phyloP scores from a whole-genome alignment of 2,329 filamentous ascomycete genomes.

The Talaromyces sp. region DNA sequence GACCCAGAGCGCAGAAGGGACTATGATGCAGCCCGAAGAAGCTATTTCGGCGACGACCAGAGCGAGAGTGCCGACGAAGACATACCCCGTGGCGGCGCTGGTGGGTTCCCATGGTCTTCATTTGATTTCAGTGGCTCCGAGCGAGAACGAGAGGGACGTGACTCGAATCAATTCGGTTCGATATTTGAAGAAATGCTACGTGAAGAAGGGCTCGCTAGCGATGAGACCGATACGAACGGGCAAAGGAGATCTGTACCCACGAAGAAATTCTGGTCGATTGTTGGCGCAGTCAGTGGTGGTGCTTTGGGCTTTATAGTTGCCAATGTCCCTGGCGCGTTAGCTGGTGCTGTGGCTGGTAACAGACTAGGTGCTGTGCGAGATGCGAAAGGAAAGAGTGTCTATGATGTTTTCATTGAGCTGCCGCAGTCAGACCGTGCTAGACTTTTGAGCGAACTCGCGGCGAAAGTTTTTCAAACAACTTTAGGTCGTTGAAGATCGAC shows the following conservation, averaged over 20 bases:
- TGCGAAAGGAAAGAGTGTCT: slow-evolving; percentile 90
- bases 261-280: slow-evolving; percentile 77
- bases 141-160: slow-evolving; percentile 34
- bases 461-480: slow-evolving; percentile 66
- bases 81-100: slow-evolving; percentile 41
- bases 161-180: slow-evolving; percentile 78
- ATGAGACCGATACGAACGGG: slow-evolving; percentile 57
- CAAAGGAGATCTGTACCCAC: slow-evolving; percentile 48
- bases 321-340: slow-evolving; percentile 83
- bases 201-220: slow-evolving; percentile 73
- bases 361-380: slow-evolving; percentile 85
- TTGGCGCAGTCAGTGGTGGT: slow-evolving; percentile 82
- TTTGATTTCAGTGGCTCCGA: slow-evolving; percentile 56
- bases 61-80: slow-evolving; percentile 50
- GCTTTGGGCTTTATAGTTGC: slow-evolving; percentile 93
- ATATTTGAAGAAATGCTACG: slow-evolving; percentile 88
- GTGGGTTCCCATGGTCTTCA: slow-evolving; percentile 73
- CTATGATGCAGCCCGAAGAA: slow-evolving; percentile 71
- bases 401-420: slow-evolving; percentile 81
- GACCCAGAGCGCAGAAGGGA: slow-evolving; percentile 73
- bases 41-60: slow-evolving; percentile 49
- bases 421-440: slow-evolving; percentile 77
- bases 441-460: slow-evolving; percentile 77
- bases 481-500: neutral
- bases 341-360: slow-evolving; percentile 90